These are phyloP conservation scores for Lepidopterella palustris DNA, from an alignment of 495 filamentous ascomycete genomes.

Conservation along the genomic window DNA sequence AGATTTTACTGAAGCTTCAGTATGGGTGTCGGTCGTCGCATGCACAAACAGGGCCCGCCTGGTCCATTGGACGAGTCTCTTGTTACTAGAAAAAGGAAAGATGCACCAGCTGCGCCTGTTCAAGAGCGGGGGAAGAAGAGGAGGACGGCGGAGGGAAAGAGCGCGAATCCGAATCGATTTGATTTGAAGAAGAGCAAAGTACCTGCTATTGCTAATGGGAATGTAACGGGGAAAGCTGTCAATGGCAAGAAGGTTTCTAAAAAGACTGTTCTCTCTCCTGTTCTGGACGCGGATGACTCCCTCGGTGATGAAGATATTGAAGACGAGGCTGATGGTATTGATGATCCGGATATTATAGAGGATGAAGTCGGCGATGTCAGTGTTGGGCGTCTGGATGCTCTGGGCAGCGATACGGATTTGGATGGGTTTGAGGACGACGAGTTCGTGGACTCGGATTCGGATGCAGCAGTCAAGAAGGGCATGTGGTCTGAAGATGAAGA, in stretches of 20 bases:
- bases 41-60: conserved; percentile 92
- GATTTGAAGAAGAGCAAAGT: not conserved
- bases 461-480: conserved; percentile 32
- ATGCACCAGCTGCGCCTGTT: conserved; percentile 29
- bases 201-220: not conserved
- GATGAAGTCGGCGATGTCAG: conserved; percentile 43
- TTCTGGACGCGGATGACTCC: conserved; percentile 9
- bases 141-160: conserved; percentile 6
- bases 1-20: not conserved
- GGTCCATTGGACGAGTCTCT: conserved; percentile 73
- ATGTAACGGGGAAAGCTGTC: not conserved
- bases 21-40: conserved; percentile 87
- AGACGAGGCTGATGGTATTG: conserved; percentile 45
- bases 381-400: conserved; percentile 33
- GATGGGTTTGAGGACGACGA: conserved; percentile 45
- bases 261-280: conserved; percentile 21
- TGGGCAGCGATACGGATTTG: conserved; percentile 34
- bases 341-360: conserved; percentile 34
- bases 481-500: conserved; percentile 97
- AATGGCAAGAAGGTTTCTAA: conserved; percentile 38
- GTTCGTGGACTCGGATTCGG: conserved; percentile 34
- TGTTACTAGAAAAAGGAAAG: conserved; percentile 71
- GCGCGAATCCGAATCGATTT: not conserved
- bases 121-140: conserved; percentile 28
- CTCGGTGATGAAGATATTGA: conserved; percentile 15